Base-by-base conservation (phyloP, 495 filamentous ascomycete species). In the Polyplosphaeria fusca region DNA sequence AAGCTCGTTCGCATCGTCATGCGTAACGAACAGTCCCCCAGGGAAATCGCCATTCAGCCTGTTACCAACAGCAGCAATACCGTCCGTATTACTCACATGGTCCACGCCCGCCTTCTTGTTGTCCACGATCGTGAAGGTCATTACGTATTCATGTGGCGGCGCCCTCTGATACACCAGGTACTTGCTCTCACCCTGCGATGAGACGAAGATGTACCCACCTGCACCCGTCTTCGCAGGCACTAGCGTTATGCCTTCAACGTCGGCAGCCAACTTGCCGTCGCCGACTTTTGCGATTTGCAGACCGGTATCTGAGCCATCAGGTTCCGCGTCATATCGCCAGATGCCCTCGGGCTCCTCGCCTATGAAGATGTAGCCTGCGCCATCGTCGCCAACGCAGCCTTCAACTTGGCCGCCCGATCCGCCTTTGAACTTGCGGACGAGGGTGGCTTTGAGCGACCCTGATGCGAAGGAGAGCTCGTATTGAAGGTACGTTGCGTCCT, bases 1-100 rank as follows among this genome's bases (percentile, higher is more conserved):
- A 19, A 51, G 47, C 20, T 40, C 47, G 22, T 51, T 51, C 3
- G 32, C 47, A 39, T 51, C 47, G 25, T 51, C 47, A 23, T 51
- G 47, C 12, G 47, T 40, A 3, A 40, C 47, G 26, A 51, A 51
- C 13, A 51, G 18, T 14, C 47, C 47, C 3, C 32, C 30, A 4
- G 28, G 47, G 20, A 51, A 51, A 7, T 51, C 35, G 7, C 7
- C 18, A 40, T 51, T 51, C 47, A 51, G 19, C 35, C 4, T 5
- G 25, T 40, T 23, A 13, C 30, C 32, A 3, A 51, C 47, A 4
- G 47, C 47, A 18, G 47, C 32, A 27, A 51, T 51, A 19, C 47
- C 47, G 19, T 51, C 32, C 4, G 47, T 51, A 13, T 40, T 40
- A 28, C 30, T 20, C n/a, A 51, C 47, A 20, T 40, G 47, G 25